Base-by-base conservation (phyloP, 2,329 filamentous ascomycete genomes). In the Cladosporium sp. region DNA sequence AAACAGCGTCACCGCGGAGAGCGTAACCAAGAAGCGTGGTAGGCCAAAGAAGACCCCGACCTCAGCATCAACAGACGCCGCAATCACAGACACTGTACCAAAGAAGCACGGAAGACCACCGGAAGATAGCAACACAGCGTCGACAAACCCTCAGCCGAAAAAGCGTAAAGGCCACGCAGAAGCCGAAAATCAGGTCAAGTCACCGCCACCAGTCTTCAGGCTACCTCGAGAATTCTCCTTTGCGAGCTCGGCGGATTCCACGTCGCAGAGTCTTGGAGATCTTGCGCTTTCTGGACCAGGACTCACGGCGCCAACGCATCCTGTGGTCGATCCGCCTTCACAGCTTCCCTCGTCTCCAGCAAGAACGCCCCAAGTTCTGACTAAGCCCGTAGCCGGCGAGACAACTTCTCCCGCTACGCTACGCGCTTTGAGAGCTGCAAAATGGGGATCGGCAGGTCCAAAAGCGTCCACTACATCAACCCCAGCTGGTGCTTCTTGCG, bases 351-450 rank as follows among this genome's bases (percentile, higher is more conserved):
- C 23, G 11, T n/a, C 56, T 26, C 34, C 56, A n/a, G n/a, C n/a
- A 14, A 58, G 7, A 13, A 58, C 56, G 23, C 14, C 56, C 16
- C 56, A 26, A n/a, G 7, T 16, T 26, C 56, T n/a, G 7, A n/a
- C 23, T n/a, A 21, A 32, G 30, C 25, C 58, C 21, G 16, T 58
- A 16, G 59, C 59, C 11, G 64, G 64, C n/a, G 26, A 66, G 30
- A 16, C 34, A 30, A 58, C 57, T 14, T 34, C 59, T 21, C 39
- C 49, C 10, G 26, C 56, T 30, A 30, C 49, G 25, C 28, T 66
- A 10, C 58, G 64, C 14, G 59, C 48, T 2, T 53, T 66, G 49
- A 63, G 64, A 53, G 58, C 60, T 43, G 49, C 64, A 6, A 16
- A n/a, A 16, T 58, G 56, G 56, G 32, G 16, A 0, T 46, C 11